These are phyloP conservation scores for Jatropha podagrica DNA, from an alignment of 441 rosid genomes.

Conservation along the genomic window DNA sequence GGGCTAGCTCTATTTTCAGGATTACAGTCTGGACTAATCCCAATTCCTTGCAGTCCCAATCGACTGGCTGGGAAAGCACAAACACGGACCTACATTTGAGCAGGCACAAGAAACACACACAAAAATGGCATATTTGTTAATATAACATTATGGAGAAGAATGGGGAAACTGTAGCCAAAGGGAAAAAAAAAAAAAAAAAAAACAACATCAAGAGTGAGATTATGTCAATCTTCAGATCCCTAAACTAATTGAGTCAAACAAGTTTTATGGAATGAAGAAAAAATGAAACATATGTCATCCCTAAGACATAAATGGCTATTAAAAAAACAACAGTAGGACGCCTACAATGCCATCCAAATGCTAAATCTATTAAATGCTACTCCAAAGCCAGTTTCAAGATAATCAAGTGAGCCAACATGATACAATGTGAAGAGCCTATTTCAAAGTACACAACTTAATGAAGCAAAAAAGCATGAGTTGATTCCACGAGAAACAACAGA, in stretches of 20 bases:
- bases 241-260: background rate
- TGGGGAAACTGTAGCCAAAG: background rate
- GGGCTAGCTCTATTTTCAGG: conserved; percentile 65
- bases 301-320: background rate
- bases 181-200: background rate
- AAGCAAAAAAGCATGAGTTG: background rate
- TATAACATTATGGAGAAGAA: background rate
- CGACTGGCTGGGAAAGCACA: conserved; percentile 80
- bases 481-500: background rate
- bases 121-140: background rate
- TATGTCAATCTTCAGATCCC: background rate
- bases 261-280: background rate
- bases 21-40: conserved; percentile 87
- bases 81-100: conserved; percentile 55
- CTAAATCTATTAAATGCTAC: background rate
- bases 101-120: background rate
- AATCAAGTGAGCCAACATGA: background rate
- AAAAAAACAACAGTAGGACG: background rate
- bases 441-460: background rate
- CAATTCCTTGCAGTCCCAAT: conserved; percentile 70
- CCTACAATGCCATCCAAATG: background rate
- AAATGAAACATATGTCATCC: background rate
- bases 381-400: background rate
- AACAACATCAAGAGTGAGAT: background rate
- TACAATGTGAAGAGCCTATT: background rate